Evolutionary conservation across 1,284 basidiomycete genomes (phyloP).

Genomic region (Rhodotorula sp.): DNA sequence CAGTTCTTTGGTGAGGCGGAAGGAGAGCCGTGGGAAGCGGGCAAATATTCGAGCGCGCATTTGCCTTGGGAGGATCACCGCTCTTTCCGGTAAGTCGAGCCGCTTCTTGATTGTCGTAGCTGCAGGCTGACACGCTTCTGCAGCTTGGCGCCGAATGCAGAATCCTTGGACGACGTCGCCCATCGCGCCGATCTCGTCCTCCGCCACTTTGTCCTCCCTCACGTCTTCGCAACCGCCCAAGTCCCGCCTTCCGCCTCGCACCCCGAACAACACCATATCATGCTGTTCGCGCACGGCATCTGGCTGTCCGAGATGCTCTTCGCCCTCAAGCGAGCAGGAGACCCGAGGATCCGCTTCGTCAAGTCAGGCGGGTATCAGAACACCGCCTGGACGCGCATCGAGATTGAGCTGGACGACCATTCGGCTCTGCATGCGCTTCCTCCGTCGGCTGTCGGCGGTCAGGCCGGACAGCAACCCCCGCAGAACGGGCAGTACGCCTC

Average conservation of each 20-base stretch:
- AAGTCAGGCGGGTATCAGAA: slow-evolving; percentile 52
- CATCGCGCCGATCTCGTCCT: slow-evolving; percentile 61
- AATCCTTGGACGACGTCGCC: slow-evolving; percentile 67
- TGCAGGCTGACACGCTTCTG: neutral
- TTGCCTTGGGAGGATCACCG: slow-evolving; percentile 50
- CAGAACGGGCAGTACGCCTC: neutral
- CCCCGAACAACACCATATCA: slow-evolving; percentile 56
- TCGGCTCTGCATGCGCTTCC: neutral
- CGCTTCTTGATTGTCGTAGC: neutral
- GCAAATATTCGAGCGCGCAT: slow-evolving; percentile 33
- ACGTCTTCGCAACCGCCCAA: slow-evolving; percentile 49
- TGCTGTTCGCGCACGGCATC: slow-evolving; percentile 75
- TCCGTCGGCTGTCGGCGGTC: neutral
- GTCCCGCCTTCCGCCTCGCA: slow-evolving; percentile 9
- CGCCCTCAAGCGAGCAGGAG: slow-evolving; percentile 44
- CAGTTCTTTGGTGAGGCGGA: slow-evolving; percentile 68
- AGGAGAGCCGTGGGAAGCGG: slow-evolving; percentile 53
- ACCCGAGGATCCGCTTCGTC: slow-evolving; percentile 48
- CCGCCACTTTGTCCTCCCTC: slow-evolving; percentile 61
- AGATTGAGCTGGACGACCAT: slow-evolving; percentile 44
- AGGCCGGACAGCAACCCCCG: neutral
- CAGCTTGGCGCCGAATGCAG: slow-evolving; percentile 54
- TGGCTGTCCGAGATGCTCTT: slow-evolving; percentile 61
- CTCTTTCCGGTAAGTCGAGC: slow-evolving; percentile 59
- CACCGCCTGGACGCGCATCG: slow-evolving; percentile 54